Evolutionary conservation across 345 rosid genomes (phyloP).

Genomic region (Schrenkiella parvula): DNA sequence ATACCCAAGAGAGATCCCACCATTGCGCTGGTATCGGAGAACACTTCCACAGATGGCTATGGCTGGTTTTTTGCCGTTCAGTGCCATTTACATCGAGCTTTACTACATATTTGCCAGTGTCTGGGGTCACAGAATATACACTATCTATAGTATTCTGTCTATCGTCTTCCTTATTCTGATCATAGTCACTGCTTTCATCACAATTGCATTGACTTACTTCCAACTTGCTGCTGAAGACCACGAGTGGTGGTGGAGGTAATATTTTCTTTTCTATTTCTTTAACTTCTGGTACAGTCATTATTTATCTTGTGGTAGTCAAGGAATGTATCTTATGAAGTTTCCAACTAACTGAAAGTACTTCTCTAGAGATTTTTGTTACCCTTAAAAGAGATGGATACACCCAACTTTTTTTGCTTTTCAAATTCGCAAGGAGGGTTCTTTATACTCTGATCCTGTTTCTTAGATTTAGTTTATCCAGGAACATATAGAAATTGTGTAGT

Average conservation of each 20-base stretch:
- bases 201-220: conserved; percentile 54
- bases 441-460: neutral
- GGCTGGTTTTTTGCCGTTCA: conserved; percentile 64
- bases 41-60: conserved; percentile 63
- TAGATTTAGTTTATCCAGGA: too few species aligned
- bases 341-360: neutral
- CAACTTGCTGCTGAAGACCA: conserved; percentile 70
- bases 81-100: conserved; percentile 64
- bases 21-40: conserved; percentile 51
- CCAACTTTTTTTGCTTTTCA: too few species aligned
- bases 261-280: neutral
- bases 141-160: conserved; percentile 58
- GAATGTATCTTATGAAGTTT: neutral
- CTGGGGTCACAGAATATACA: conserved; percentile 73
- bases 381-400: too few species aligned
- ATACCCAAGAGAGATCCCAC: conserved; percentile 57
- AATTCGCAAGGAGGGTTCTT: neutral
- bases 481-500: neutral
- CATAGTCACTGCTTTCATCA: conserved; percentile 60
- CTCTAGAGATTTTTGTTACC: neutral
- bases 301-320: neutral
- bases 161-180: conserved; percentile 60
- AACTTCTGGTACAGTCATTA: neutral
- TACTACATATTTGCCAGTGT: conserved; percentile 66
- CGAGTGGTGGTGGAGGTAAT: conserved; percentile 70